Base-by-base conservation (phyloP, 371 early-diverging fungal species). In the Apophysomyces ossiformis region DNA sequence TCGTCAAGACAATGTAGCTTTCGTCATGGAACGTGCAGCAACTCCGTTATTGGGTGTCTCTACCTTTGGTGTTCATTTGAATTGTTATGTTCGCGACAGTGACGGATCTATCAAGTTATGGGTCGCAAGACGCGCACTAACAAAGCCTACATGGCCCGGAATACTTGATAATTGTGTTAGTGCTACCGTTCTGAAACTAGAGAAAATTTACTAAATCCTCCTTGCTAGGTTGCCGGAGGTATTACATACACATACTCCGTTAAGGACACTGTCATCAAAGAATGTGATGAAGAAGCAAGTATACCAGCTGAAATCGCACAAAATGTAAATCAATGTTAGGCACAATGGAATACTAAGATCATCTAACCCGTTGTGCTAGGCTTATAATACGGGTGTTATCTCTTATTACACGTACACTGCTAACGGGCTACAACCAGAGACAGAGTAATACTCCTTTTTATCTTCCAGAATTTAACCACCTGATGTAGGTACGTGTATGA, bases 221-320 rank as follows among this genome's bases (percentile, higher is more conserved):
- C 15, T 65, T 59, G 18, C 11, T 68, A 83, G 85, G 83, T 81
- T 5, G 95, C 93, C 0, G 98, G 98, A 15, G 97, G 97, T 11
- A 89, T 97, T 61, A 83, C 92, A 11, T 85, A 87, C 56, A 84
- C 81, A 7, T 72, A 85, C 18, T 78, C 85, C 2, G 87, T 90
- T 0, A 66, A 74, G 39, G 88, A 85, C 32, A 90, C 92, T 2
- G 81, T 95, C 15, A 66, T 95, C 38, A 93, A 95, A 69, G 98
- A 98, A 67, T 95, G 94, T 68, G 84, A 83, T 64, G 98, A 98
- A 77, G 97, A 98, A 72, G 97, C 93, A 3, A 89, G 87, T 36
- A 83, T 97, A 41, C 88, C 92, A 0, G 35, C 39, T 5, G 62
- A 72, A 0, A 64, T 91, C 45, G 88, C 91, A n/a, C 45, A 67